Evolutionary conservation across 169 alveolate species (phyloP).

Genomic region (Babesia gibsoni): DNA sequence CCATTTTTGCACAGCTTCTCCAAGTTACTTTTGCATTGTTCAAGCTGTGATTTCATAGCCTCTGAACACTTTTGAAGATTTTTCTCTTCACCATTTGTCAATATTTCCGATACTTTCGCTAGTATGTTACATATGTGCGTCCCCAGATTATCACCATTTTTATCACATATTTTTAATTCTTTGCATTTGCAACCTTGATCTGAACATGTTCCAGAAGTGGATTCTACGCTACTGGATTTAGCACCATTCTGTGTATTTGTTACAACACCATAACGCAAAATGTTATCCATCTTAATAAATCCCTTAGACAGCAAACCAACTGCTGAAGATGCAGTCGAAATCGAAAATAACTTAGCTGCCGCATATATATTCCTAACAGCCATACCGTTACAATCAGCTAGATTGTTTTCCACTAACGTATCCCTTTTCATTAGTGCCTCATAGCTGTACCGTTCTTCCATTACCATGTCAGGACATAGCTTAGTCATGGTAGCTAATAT

Average conservation of each 20-base stretch:
- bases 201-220: neutral
- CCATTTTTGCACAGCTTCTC: neutral
- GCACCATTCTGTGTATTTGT: neutral
- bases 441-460: neutral
- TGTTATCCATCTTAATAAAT: neutral
- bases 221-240: neutral
- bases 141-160: neutral
- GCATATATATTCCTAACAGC: neutral
- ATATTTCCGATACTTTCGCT: neutral
- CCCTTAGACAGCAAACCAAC: neutral
- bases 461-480: neutral
- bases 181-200: neutral
- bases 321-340: neutral
- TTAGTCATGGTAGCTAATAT: neutral
- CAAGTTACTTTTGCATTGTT: neutral
- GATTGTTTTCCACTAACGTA: neutral
- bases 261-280: no score
- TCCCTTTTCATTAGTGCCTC: neutral
- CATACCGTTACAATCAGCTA: neutral
- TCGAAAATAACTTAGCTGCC: neutral
- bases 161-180: neutral
- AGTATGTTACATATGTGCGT: neutral
- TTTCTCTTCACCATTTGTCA: neutral
- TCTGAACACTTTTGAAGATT: neutral
- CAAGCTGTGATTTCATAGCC: neutral